Base-by-base conservation (phyloP, 805 yeast genomes). In the Starmerella roubikii region DNA sequence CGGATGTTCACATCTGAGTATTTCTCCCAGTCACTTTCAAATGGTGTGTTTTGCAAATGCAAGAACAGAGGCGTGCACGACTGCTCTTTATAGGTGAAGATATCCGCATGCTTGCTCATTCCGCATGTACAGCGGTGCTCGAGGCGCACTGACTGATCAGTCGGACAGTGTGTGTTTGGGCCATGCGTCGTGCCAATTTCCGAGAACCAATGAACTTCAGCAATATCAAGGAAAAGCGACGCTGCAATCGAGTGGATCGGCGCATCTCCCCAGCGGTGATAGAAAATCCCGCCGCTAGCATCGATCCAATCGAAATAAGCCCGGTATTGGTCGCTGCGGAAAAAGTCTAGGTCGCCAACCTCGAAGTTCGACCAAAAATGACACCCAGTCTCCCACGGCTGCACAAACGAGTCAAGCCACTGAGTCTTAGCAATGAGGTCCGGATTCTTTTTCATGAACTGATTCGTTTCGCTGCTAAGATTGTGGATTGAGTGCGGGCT, bases 261-360 rank as follows among this genome's bases (percentile, higher is more conserved):
- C 0, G 96, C 95, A 65, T 88, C 97, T 2, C 97, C 97, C 97
- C 97, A 88, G 53, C 98, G 64, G 57, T 91, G 95, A 38, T 71
- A 68, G 68, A 76, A 85, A 54, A 88, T 86, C 0, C 97, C 96
- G 10, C 86, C 83, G 3, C 74, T 62, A 7, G 58, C 35, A 40
- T 91, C 96, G 35, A 88, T 58, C 49, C 65, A 71, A 29, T 74
- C 61, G 56, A 82, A 83, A 56, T 76, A 86, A 20, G 65, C 65
- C 35, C 72, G 67, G 58, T 88, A 91, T 17, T 66, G 56, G 4
- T 70, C 67, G 18, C 80, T 72, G 31, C 69, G 65, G 65, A 83
- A 86, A 16, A 86, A 57, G 49, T 78, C 85, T 2, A 85, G 71
- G 38, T 81, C 64, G 3, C 95, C 95, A 49, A 88, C 85, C 58